Evolutionary conservation across 202 grass and related monocot species (phyloP), one percentile per base, ranked within the genome.

Genomic region (Hordeum pubiflorum): DNA sequence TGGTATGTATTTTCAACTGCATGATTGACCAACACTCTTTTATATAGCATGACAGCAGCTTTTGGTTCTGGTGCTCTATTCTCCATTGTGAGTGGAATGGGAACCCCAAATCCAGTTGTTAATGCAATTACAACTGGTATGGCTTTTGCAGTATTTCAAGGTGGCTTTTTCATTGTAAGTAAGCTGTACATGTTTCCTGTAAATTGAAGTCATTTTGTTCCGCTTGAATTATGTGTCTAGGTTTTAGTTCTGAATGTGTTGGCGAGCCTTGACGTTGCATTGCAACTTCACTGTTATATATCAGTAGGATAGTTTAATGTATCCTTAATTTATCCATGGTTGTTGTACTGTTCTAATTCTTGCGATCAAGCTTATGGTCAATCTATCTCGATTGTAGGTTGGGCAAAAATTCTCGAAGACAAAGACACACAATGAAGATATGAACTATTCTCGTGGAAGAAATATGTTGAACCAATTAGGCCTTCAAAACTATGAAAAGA

Each of bases 41-140:
- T 83, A 39, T 84, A 77, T 76, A 99, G 96, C 83, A 91, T 99
- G 96, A 90, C 85, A 65, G 92, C 92, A 62, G 96, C 92, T 36
- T 99, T 99, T 85, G 96, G 96, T 55, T 95, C 92, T 56, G 96
- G 96, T 43, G 92, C 92, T 83, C 60, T 99, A 72, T 99, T 99
- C 81, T 93, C 96, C 69, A 88, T 99, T 38, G 92, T 99, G 72
- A 99, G 96, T 73, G 96, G 92, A 80, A 90, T 90, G 89, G 92
- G 90, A 59, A 85, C 90, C 34, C 90, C 92, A 37, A 95, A 96
- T 87, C 92, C 91, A 64, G 92, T 85, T 72, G 89, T 75, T 54
- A 90, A 90, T 87, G 96, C 90, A 38, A 75, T 99, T 70, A 96
- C 92, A 82, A 92, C 90, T 74, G 96, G 96, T 73, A 23, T 93